phyloP scores from a whole-genome alignment of 768 basidiomycete species.

The Nidula microcarpa region DNA sequence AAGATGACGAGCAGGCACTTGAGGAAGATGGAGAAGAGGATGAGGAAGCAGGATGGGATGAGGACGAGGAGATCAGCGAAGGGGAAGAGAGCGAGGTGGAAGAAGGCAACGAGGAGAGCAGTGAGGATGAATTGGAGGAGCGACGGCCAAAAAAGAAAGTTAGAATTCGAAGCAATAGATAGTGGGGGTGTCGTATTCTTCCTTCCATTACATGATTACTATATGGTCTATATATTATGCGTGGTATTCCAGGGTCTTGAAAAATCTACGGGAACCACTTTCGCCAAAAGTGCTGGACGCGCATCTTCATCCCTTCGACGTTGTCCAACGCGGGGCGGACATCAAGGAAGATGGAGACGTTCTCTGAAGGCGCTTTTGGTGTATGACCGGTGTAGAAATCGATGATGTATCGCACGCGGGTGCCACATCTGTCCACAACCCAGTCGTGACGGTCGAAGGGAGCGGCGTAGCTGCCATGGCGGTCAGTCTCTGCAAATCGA shows the following conservation, averaged over 20 bases:
- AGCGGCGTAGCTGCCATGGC: constrained; percentile 69
- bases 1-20: constrained; percentile 35
- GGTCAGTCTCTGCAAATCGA: too few species aligned
- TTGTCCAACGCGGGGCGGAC: constrained; percentile 91
- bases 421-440: constrained; percentile 92
- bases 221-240: not conserved
- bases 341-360: constrained; percentile 89
- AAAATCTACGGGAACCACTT: constrained; percentile 16
- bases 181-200: too few species aligned
- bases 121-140: constrained; percentile 42
- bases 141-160: constrained; percentile 50
- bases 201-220: not conserved
- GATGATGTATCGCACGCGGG: constrained; percentile 88
- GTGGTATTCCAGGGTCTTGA: not conserved
- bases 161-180: constrained; percentile 48
- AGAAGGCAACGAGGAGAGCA: constrained; percentile 35
- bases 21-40: constrained; percentile 33
- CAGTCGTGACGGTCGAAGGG: constrained; percentile 99
- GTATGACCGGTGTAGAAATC: constrained; percentile 93
- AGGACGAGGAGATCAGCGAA: constrained; percentile 64
- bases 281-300: constrained; percentile 54
- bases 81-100: constrained; percentile 41
- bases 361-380: constrained; percentile 37
- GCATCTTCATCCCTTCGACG: constrained; percentile 92
- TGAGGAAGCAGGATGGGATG: constrained; percentile 35